Base-by-base conservation (phyloP, 2,329 filamentous ascomycete genomes). In the Aspergillus japonicus region DNA sequence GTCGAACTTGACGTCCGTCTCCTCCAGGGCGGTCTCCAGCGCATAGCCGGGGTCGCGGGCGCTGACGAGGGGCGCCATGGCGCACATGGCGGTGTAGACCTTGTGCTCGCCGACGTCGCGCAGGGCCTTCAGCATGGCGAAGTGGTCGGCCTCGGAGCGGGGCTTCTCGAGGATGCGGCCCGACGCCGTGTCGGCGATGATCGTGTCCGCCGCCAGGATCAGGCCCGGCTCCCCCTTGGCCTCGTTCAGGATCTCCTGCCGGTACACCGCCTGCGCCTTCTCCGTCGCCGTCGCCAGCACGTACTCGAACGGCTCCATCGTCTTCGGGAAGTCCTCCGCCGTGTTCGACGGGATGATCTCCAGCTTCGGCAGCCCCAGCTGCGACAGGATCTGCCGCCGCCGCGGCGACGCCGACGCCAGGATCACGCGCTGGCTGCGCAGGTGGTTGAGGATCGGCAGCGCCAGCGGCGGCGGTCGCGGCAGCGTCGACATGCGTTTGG, bases 141-240 rank as follows among this genome's bases (percentile, higher is more conserved):
- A 80, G 76, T 99, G 95, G 47, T 96, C 89, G 5, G 84, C 85
- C 76, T 94, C 91, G 62, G 81, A 90, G 56, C 88, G 83, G 11
- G 95, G 95, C 80, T 99, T 99, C 82, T 99, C 95, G 2, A 99
- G 80, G 56, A 99, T 91, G 55, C 85, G 82, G 0, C 93, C 93
- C 47, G 85, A 80, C 11, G 86, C 83, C 10, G 87, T 89, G 51
- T 78, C 73, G 14, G 95, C 90, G 62, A 99, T 91, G 58, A 99
- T 83, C 0, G 95, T 98, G 74, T 98, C 94, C 39, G 94, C 94
- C 0, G 92, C 88, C 60, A 98, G 88, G 59, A 98, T 91, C 16
- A 98, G 82, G 6, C 87, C 89, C 0, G 92, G 92, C 66, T 97
- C 95, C 57, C 82, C 85, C 59, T 80, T 74, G 35, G 69, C 76